Conservation (phyloP, 2,329 filamentous ascomycete species). For the Neoarthrinium moseri region DNA sequence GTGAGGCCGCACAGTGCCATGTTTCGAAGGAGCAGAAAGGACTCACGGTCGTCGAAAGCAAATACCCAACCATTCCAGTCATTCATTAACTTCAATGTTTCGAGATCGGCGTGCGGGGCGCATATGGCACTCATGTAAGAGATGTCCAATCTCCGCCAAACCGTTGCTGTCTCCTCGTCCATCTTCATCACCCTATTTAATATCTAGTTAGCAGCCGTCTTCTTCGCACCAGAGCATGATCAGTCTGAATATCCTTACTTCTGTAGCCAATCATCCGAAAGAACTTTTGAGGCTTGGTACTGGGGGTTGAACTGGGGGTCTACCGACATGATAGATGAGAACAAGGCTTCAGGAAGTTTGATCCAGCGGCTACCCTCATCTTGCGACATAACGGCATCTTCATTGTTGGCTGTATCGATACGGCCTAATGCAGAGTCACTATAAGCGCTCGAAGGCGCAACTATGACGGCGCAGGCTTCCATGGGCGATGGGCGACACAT, state of each 20-base stretch:
- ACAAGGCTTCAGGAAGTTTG: not conserved
- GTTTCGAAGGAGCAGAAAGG: not conserved
- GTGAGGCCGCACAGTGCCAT: no score
- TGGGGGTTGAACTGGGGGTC: not conserved
- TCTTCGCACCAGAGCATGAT: not conserved
- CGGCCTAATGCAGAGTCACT: no score
- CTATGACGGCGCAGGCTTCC: no score
- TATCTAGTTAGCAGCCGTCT: not conserved
- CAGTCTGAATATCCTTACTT: not conserved
- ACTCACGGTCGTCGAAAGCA: conserved; percentile 6
- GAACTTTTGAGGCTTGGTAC: not conserved
- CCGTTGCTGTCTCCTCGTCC: not conserved
- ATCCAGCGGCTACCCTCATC: no score
- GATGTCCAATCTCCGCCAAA: conserved; percentile 3
- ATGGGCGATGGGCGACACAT: no score
- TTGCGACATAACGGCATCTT: no score
- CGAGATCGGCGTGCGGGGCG: not conserved
- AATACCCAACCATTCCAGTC: conserved; percentile 8
- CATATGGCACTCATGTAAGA: conserved; percentile 6
- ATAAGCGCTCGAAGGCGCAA: no score
- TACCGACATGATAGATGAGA: conserved; percentile 5
- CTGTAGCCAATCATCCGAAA: not conserved
- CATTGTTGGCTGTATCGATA: no score
- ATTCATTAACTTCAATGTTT: conserved; percentile 5
- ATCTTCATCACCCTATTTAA: not conserved